Evolutionary conservation across 345 rosid species (phyloP).

Genomic region (Nasturtium officinale): DNA sequence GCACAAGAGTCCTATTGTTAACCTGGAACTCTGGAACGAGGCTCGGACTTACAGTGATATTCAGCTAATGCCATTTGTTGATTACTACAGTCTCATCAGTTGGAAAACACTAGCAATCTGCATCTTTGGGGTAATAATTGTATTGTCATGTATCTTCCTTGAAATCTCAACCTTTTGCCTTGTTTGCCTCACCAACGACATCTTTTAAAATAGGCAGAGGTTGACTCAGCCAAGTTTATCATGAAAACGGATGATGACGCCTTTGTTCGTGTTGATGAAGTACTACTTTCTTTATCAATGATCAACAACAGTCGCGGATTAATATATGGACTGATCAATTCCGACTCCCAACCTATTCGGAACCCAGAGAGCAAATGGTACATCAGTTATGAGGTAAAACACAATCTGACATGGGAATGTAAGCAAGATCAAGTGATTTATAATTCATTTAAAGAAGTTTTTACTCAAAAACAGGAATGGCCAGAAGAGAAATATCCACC

Average conservation of each 20-base stretch:
- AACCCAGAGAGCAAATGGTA: conserved; percentile 93
- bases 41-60: conserved; percentile 81
- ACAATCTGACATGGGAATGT: not conserved
- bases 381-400: conserved; percentile 76
- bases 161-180: conserved; percentile 13
- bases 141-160: conserved; percentile 30
- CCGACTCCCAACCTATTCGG: conserved; percentile 86
- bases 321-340: conserved; percentile 85
- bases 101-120: conserved; percentile 98
- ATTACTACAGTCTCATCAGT: conserved; percentile 92
- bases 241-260: conserved; percentile 99
- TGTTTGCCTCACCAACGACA: conserved; percentile 33
- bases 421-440: not conserved
- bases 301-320: conserved; percentile 63
- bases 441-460: not conserved
- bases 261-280: conserved; percentile 91
- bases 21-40: conserved; percentile 92
- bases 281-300: conserved; percentile 63
- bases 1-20: conserved; percentile 92
- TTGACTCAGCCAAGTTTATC: conserved; percentile 74
- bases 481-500: conserved; percentile 78
- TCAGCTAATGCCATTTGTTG: conserved; percentile 97
- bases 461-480: conserved; percentile 66
- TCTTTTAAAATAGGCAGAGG: conserved; percentile 66
- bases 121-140: conserved; percentile 79